Base-by-base conservation (phyloP, 1,284 basidiomycete genomes). In the Papiliotrema fonsecae region DNA sequence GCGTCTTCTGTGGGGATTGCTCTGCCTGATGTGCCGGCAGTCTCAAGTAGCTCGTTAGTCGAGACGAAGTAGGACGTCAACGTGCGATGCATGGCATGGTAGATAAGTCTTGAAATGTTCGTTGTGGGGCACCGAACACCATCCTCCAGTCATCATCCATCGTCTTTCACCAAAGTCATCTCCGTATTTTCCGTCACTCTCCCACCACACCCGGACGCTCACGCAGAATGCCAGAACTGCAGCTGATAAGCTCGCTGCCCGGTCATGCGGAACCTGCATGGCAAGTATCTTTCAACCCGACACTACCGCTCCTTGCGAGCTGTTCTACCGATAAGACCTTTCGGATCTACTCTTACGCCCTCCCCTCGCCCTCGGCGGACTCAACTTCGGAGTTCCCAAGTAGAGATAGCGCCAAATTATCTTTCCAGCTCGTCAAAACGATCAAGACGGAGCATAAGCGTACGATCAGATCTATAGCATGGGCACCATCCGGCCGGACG, bases 301-400 rank as follows among this genome's bases (percentile, higher is more conserved):
- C 78, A 6, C 81, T 85, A 53, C 81, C 87, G 0, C 69, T 94
- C 14, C 77, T 98, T 14, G 92, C 94, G 0, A 90, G 91, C 5
- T 97, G 93, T 70, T 97, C 93, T 3, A 84, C 88, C 7, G 94
- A 98, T 75, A 94, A 91, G 72, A 84, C 88, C 3, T 87, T 97
- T 50, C 80, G 90, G 36, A 74, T 98, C 49, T 94, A 88, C 69
- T 77, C 78, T 24, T 97, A 93, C 74, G 72, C 73, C 24, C 61
- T 70, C 25, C 57, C 72, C 14, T 54, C 57, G 4, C 5, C 49
- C 6, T 7, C 48, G 13, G 7, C 45, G n/a, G 19, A 58, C 14
- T 31, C 56, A 2, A 38, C 46, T 32, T 31, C 49, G 40, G 40
- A 27, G 16, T 69, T 67, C 42, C 55, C 61, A 3, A 22, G 44